phyloP scores from a whole-genome alignment of 306 rosid species.

The Oemleria cerasiformis region DNA sequence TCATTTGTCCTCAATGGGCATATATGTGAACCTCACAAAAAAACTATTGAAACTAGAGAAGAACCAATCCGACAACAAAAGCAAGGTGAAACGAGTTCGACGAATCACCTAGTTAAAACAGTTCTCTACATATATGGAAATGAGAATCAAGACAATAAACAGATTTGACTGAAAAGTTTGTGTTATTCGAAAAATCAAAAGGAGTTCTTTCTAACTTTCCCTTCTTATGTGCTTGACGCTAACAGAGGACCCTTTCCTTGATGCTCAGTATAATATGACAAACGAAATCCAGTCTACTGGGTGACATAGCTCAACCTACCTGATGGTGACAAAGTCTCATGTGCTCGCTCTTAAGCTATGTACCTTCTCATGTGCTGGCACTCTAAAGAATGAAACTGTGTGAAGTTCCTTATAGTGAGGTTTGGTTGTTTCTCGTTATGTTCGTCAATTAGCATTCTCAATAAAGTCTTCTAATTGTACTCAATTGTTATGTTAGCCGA shows the following conservation, averaged over 20 bases:
- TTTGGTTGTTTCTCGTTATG: background rate
- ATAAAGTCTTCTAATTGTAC: background rate
- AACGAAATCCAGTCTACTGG: background rate
- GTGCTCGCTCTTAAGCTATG: background rate
- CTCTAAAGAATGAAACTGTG: background rate
- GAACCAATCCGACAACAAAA: conserved; percentile 1
- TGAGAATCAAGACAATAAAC: conserved; percentile 1
- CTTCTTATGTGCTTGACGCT: conserved; percentile 4
- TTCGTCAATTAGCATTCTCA: background rate
- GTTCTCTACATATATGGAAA: background rate
- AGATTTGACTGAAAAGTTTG: background rate
- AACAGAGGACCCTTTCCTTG: background rate
- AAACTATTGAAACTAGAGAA: background rate
- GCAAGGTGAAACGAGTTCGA: background rate
- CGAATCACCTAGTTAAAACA: background rate
- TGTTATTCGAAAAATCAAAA: background rate
- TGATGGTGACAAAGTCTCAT: background rate
- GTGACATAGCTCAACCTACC: background rate
- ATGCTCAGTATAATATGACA: background rate
- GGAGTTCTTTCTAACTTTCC: background rate
- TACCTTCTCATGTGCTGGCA: background rate
- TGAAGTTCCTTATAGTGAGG: background rate
- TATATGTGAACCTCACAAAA: background rate
- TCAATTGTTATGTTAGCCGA: background rate
- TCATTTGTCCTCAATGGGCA: background rate